Evolutionary conservation across 805 yeast genomes (phyloP), one percentile per base, ranked within the genome.

Genomic region (Metschnikowia baotianmanensis): DNA sequence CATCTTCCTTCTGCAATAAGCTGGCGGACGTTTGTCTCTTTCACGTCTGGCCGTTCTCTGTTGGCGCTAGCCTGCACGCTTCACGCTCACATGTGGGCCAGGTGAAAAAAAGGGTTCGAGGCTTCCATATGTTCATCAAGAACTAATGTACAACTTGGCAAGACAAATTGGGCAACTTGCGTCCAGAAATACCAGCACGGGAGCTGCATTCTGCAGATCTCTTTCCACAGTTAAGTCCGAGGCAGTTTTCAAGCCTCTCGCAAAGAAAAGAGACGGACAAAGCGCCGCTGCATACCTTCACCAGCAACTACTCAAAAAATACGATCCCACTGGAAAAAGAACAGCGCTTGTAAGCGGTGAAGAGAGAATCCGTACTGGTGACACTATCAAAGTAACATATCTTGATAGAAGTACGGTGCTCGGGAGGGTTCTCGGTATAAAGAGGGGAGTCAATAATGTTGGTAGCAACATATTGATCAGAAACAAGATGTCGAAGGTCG

Each of bases 381-480:
- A 90, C 58, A 72, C 87, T 21, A 79, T 90, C 27, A 78, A 85
- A 47, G 83, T 90, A 4, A 77, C 80, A 23, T 88, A 85, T 58
- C 72, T 72, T 53, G 78, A 78, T 52, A 78, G 83, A 58, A 78
- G 83, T 40, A 77, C 77, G 19, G 82, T 87, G 48, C 72, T 80
- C 17, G 99, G 98, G 5, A 83, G 83, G 60, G 78, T 89, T 1
- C 66, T 91, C 40, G 89, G 86, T 39, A 73, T 89, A 41, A 84
- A 83, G 57, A 77, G 90, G 57, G 63, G 65, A 23, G 61, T 55
- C 22, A 74, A 79, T 47, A 82, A 80, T 28, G 65, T 85, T 31
- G 88, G 86, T 32, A 77, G 95, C 13, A 83, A 85, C 45, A 65
- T 91, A n/a, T 67, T 87, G 41, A 62, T 91, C 49, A 82, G 99